A percentile compares a stretch with the other conserved stretches of the same genome.
Evolutionary conservation across 805 yeast genomes (phyloP).

Genomic region (Suhomyces emberorum): DNA sequence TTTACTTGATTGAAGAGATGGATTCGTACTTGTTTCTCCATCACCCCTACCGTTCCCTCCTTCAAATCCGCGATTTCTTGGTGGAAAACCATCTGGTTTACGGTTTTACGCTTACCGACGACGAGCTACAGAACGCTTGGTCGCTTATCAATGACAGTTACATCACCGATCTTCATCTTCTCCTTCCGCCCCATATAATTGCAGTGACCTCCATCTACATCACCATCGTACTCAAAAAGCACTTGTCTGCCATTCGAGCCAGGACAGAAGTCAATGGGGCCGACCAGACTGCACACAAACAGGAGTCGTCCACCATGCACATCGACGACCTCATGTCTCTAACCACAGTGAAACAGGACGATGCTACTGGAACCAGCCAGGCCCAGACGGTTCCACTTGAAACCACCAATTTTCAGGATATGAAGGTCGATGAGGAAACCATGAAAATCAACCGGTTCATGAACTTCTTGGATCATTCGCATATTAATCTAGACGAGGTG

Average conservation of each 20-base stretch:
- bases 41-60: constrained; percentile 68
- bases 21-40: constrained; percentile 67
- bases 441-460: constrained; percentile 54
- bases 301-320: constrained; percentile 20
- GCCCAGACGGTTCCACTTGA: not conserved
- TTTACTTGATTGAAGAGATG: constrained; percentile 86
- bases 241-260: constrained; percentile 21
- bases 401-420: constrained; percentile 20
- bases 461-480: constrained; percentile 68
- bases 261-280: constrained; percentile 11
- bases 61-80: constrained; percentile 49
- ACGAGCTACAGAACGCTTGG: constrained; percentile 85
- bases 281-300: constrained; percentile 4
- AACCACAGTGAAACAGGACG: constrained; percentile 7
- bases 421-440: constrained; percentile 34
- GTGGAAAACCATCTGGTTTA: constrained; percentile 22
- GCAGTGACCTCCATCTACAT: constrained; percentile 82
- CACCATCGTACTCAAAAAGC: constrained; percentile 57
- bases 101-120: constrained; percentile 44
- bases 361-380: not conserved
- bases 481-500: constrained; percentile 72
- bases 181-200: constrained; percentile 86
- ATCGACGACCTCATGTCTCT: constrained; percentile 37
- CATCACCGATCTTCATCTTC: constrained; percentile 77
- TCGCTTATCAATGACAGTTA: constrained; percentile 85